Base-by-base conservation (phyloP, 805 yeast species). In the Suhomyces vadensis region DNA sequence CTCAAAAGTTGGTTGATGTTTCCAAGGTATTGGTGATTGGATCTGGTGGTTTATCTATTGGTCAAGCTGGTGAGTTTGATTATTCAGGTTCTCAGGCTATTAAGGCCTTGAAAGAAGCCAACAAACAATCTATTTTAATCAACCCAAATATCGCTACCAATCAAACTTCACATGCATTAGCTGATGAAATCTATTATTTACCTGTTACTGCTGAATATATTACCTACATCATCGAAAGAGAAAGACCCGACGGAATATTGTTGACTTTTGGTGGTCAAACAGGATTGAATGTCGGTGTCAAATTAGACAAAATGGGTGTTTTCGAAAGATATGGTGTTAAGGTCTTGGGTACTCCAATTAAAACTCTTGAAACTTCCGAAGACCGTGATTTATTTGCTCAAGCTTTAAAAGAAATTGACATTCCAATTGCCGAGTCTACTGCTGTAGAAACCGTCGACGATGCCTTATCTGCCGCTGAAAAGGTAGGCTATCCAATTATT, bases 201-300 rank as follows among this genome's bases (percentile, higher is more conserved):
- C 99, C 99, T 11, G 98, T 94, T 39, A 94, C 98, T 31, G 87
- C 98, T 14, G 99, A 94, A 65, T 94, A 92, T 68, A 90, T 94
- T 56, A 87, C 91, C 35, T 87, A 94, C 67, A 88, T 94, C 61
- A 92, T 94, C 53, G 96, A 94, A 71, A 83, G 95, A 53, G 99
- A 94, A 73, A 81, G 82, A 56, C 99, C 99, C 31, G 98, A 94
- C 69, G 98, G 97, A 37, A 91, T 94, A 44, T 75, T 92, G 61
- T 78, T 92, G 62, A 92, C 99, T 3, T 94, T 94, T 66, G 99
- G 99, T 61, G 99, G 99, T 54, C 99, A 94, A 74, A 94, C 99
- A 25, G 99, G 86, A 52, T 78, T 94, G 58, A 94, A 91, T 63
- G 97, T 92, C 49, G 98, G 98, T 71, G 95, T 94, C 41, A 85